These are phyloP conservation scores for Aspergillus sclerotialis DNA, from an alignment of 2,329 filamentous ascomycete genomes.

Conservation along the genomic window DNA sequence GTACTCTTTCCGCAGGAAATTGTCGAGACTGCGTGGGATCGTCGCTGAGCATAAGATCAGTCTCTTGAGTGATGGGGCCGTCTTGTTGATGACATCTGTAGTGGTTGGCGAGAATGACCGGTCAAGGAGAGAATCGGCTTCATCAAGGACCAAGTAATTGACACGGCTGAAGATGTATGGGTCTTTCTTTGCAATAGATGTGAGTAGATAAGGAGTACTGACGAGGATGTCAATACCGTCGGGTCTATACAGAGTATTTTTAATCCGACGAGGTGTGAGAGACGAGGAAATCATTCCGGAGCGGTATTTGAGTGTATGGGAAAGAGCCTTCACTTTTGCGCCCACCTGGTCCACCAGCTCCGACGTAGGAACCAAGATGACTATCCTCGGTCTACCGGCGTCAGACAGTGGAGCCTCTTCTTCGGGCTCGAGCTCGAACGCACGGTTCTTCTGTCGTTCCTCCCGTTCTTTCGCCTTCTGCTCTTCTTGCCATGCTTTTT, in stretches of 20 bases:
- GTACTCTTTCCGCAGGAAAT: constrained; percentile 71
- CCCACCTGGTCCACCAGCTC: constrained; percentile 89
- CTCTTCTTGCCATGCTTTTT: constrained; percentile 47
- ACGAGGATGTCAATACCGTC: constrained; percentile 79
- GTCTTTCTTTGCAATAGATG: constrained; percentile 80
- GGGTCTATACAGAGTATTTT: constrained; percentile 73
- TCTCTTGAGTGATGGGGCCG: constrained; percentile 73
- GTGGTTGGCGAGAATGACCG: constrained; percentile 84
- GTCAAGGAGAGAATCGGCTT: constrained; percentile 93
- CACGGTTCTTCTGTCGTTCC: constrained; percentile 46
- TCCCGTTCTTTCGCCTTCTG: constrained; percentile 51
- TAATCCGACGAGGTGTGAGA: constrained; percentile 69
- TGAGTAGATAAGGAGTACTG: constrained; percentile 80
- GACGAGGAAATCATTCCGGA: constrained; percentile 74
- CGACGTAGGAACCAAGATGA: constrained; percentile 85
- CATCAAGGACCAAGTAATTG: constrained; percentile 81
- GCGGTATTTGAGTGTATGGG: constrained; percentile 81
- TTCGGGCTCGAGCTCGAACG: constrained; percentile 55
- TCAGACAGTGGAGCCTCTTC: constrained; percentile 59
- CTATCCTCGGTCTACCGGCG: constrained; percentile 67
- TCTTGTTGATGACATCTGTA: constrained; percentile 71
- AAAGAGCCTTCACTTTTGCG: constrained; percentile 69
- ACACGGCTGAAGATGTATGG: constrained; percentile 92
- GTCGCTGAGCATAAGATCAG: constrained; percentile 92
- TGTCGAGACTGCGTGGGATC: constrained; percentile 83